Conservation (phyloP, 75 land plant genomes). For the Picea sitchensis region DNA sequence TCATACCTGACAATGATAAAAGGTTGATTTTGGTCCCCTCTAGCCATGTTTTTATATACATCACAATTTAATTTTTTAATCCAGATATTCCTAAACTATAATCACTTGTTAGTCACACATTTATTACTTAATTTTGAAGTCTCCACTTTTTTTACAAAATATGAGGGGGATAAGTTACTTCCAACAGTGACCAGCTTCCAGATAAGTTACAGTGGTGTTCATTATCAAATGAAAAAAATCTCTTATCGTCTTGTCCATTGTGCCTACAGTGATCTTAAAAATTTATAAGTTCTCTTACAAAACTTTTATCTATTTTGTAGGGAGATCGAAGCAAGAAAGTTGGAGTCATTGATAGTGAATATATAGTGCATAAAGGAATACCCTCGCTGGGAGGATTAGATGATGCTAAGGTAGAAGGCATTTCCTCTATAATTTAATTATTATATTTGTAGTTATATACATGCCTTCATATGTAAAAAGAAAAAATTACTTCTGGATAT, state of each 20-base stretch:
- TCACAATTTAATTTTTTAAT: not conserved
- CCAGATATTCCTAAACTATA: not conserved
- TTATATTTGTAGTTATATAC: not conserved
- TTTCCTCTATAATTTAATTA: not conserved
- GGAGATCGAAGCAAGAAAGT: conserved; percentile 38
- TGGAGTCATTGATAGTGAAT: conserved; percentile 50
- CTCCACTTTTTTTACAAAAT: not conserved
- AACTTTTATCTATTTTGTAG: conserved; percentile 16
- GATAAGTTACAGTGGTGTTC: not conserved
- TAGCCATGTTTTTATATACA: not conserved
- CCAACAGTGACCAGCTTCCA: not conserved
- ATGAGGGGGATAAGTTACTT: not conserved
- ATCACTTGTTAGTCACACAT: not conserved
- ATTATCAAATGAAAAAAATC: not conserved
- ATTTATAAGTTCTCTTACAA: not conserved
- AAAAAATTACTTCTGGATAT: not conserved
- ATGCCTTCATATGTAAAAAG: not conserved
- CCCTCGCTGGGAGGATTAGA: conserved; percentile 36
- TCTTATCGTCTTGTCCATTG: not conserved
- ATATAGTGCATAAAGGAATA: conserved; percentile 48
- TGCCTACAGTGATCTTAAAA: not conserved
- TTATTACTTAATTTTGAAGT: not conserved
- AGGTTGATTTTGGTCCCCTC: not conserved
- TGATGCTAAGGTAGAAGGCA: not conserved
- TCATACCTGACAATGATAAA: not conserved